Percentiles rank a stretch among this genome's conserved stretches.
These are phyloP conservation scores for Erodium maritimum DNA, from an alignment of 345 rosid species.

Conservation along the genomic window DNA sequence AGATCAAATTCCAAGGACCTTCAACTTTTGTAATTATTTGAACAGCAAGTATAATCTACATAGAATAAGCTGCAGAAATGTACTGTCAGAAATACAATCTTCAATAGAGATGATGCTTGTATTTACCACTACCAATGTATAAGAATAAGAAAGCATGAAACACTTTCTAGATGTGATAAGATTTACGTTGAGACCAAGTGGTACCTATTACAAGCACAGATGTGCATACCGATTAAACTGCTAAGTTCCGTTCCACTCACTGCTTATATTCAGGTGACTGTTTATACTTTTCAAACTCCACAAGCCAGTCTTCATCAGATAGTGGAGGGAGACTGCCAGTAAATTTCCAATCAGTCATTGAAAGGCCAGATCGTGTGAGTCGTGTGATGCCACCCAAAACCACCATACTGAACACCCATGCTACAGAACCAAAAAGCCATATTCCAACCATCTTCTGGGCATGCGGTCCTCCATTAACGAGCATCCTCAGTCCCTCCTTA, in stretches of 20 bases:
- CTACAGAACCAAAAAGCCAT: constrained; percentile 96
- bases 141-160: no score
- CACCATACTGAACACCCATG: constrained; percentile 94
- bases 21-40: no score
- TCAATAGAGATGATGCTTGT: not conserved
- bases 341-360: constrained; percentile 98
- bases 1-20: no score
- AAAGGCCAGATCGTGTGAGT: constrained; percentile 82
- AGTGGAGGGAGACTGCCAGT: constrained; percentile 74
- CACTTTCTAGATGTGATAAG: no score
- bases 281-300: constrained; percentile 79
- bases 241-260: constrained; percentile 18
- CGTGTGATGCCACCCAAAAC: constrained; percentile 78
- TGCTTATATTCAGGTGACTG: constrained; percentile 81
- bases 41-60: no score
- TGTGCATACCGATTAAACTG: not conserved
- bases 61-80: not conserved
- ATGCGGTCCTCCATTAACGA: constrained; percentile 65
- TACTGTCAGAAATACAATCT: not conserved
- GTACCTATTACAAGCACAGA: not conserved
- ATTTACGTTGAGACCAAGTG: no score
- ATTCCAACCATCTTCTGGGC: constrained; percentile 83
- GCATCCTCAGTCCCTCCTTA: constrained; percentile 61
- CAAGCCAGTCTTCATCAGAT: constrained; percentile 63
- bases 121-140: not conserved